Conservation (phyloP, 306 rosid genomes). For the Gynostemma pentaphyllum region DNA sequence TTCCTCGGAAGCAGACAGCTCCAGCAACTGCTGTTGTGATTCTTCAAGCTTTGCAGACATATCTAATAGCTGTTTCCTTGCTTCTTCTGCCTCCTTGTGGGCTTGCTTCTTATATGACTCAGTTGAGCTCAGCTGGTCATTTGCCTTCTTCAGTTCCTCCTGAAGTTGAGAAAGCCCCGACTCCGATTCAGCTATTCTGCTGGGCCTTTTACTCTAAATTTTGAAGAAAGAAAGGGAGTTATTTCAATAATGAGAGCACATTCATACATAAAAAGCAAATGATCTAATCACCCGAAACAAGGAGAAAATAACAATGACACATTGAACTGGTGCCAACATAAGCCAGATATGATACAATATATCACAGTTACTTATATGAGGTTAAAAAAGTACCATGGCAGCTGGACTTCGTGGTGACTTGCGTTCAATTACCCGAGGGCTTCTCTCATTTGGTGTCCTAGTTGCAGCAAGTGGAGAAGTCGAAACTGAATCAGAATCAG, state of each 20-base stretch:
- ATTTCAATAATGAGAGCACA: neutral
- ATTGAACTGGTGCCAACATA: neutral
- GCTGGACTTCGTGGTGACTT: conserved; percentile 47
- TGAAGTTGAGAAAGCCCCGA: conserved; percentile 53
- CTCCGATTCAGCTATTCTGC: conserved; percentile 53
- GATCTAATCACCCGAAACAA: neutral
- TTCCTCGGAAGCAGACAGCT: conserved; percentile 66
- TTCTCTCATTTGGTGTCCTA: conserved; percentile 47
- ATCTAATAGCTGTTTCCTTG: conserved; percentile 36
- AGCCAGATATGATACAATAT: neutral
- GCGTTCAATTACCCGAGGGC: conserved; percentile 47
- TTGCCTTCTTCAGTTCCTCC: conserved; percentile 58
- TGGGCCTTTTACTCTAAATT: conserved; percentile 46
- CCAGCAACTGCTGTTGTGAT: conserved; percentile 56
- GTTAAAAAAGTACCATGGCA: conserved; percentile 39
- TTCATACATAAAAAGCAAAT: neutral
- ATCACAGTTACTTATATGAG: neutral
- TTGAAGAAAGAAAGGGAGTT: conserved; percentile 8
- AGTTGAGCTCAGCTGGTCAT: conserved; percentile 50
- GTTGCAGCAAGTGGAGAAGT: conserved; percentile 33
- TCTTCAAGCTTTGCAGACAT: conserved; percentile 57
- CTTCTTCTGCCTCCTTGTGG: conserved; percentile 70
- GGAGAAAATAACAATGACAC: neutral
- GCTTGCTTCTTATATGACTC: conserved; percentile 50
- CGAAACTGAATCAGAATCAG: conserved; percentile 30